Percentiles rank a stretch among this genome's conserved stretches.
Evolutionary conservation across 1,284 basidiomycete species (phyloP).

Genomic region (Cystobasidium slooffiae): DNA sequence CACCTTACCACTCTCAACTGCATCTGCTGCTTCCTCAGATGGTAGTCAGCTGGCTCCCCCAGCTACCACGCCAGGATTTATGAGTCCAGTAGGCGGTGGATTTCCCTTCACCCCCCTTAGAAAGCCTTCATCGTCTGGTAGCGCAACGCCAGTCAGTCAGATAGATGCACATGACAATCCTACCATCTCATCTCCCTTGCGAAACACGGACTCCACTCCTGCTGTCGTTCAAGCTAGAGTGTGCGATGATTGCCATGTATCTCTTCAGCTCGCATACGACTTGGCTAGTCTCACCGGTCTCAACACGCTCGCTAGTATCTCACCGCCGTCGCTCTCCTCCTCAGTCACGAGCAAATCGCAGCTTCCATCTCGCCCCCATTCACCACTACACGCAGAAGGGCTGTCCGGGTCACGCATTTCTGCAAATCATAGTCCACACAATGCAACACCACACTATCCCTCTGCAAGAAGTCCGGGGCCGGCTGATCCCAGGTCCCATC

Average conservation of each 20-base stretch:
- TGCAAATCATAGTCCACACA: no score
- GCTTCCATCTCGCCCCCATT: not conserved
- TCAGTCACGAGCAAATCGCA: not conserved
- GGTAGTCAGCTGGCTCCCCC: not conserved
- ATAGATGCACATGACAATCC: not conserved
- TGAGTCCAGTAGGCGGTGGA: not conserved
- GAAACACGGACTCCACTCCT: not conserved
- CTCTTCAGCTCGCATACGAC: conserved; percentile 1
- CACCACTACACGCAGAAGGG: no score
- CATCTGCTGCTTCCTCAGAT: not conserved
- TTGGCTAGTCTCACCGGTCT: not conserved
- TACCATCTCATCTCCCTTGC: not conserved
- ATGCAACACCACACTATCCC: no score
- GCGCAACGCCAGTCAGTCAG: not conserved
- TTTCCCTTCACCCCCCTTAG: not conserved
- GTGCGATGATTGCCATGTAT: conserved; percentile 20
- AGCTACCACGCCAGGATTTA: not conserved
- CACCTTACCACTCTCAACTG: not conserved
- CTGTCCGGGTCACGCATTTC: no score
- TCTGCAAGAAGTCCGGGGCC: no score
- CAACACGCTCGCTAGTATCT: not conserved
- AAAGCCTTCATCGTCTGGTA: not conserved
- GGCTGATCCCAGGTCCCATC: no score
- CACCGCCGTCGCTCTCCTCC: not conserved
- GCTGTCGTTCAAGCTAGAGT: conserved; percentile 12